Base-by-base conservation (phyloP, 1,284 basidiomycete species). In the Moesziomyces globuligerus region DNA sequence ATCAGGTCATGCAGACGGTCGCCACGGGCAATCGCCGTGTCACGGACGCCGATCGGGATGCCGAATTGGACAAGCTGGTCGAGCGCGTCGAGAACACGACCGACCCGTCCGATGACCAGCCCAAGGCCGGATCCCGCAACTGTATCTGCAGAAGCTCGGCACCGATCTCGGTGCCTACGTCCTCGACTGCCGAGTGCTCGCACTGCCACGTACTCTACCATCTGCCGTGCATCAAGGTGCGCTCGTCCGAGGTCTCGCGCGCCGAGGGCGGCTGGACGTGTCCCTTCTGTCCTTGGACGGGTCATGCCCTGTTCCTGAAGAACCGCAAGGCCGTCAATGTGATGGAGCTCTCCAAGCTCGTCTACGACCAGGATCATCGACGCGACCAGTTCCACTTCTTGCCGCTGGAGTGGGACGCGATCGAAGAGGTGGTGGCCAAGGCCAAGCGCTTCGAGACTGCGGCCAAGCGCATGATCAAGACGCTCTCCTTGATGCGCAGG, bases 121-220 rank as follows among this genome's bases (percentile, higher is more conserved):
- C 47, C 10, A 49, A 41, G 29, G 37, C 48, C 4, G 25, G n/a
- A n/a, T 44, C 45, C 23, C 69, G 69, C 32, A 62, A 75, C 37
- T 81, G 79, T 52, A 34, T 81, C 17, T 81, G 79, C 60, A 50
- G 75, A 25, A 70, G 59, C 36, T 43, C 48, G 13, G 45, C 25
- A 15, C 55, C 55, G 18, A 57, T 70, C 26, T n/a, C 42, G 7
- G 40, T 65, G 5, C 60, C 60, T 18, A 64, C 67, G 5, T 48
- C 48, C 4, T 38, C 60, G n/a, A 43, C 51, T 6, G 67, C 56
- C 7, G 56, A 60, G 37, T 81, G 79, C 70, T 49, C 51, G 3
- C 46, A 38, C 29, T 81, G 79, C 48, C 42, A 40, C 23, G 58
- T 66, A 17, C 44, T 43, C 26, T 80, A 76, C 56, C 78, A 80